phyloP scores from a whole-genome alignment of 1,139 yeast genomes.

The Protomyces inundatus region DNA sequence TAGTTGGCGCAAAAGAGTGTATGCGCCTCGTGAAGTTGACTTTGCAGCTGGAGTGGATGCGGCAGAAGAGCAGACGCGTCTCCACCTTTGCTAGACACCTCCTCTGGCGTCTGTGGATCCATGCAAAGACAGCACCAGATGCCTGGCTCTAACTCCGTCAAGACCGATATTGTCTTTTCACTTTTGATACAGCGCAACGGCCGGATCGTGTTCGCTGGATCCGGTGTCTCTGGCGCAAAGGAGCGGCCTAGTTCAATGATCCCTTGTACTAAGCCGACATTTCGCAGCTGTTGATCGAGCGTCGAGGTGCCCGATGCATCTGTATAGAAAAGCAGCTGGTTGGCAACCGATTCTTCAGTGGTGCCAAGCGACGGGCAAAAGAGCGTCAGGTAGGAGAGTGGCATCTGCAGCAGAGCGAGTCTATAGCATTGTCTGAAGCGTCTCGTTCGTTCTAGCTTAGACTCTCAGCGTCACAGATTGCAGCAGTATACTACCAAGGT shows the following conservation, averaged over 20 bases:
- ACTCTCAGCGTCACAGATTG: too few relatives aligned
- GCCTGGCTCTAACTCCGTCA: constrained; percentile 31
- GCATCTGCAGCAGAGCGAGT: background rate
- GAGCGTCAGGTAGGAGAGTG: constrained; percentile 33
- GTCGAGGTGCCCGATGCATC: constrained; percentile 30
- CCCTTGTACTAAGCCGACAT: constrained; percentile 34
- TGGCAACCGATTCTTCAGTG: constrained; percentile 32
- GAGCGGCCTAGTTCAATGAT: constrained; percentile 33
- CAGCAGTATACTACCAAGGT: too few relatives aligned
- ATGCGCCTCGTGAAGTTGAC: constrained; percentile 6
- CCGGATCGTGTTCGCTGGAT: background rate
- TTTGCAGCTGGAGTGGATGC: background rate
- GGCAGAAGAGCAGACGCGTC: background rate
- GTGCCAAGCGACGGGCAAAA: constrained; percentile 34
- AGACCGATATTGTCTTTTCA: constrained; percentile 30
- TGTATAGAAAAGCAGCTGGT: constrained; percentile 33
- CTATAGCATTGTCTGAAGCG: too few relatives aligned
- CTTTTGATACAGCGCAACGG: constrained; percentile 32
- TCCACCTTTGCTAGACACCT: background rate
- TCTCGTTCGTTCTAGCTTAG: too few relatives aligned
- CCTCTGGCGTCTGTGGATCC: constrained; percentile 7
- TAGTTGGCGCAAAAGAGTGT: background rate
- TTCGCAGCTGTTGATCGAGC: constrained; percentile 32
- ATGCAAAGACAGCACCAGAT: constrained; percentile 32
- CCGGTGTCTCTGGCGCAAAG: background rate